Percentiles rank a stretch among this genome's conserved stretches.
Evolutionary conservation across 257 asterid genomes (phyloP).

Genomic region (Lavandula angustifolia): DNA sequence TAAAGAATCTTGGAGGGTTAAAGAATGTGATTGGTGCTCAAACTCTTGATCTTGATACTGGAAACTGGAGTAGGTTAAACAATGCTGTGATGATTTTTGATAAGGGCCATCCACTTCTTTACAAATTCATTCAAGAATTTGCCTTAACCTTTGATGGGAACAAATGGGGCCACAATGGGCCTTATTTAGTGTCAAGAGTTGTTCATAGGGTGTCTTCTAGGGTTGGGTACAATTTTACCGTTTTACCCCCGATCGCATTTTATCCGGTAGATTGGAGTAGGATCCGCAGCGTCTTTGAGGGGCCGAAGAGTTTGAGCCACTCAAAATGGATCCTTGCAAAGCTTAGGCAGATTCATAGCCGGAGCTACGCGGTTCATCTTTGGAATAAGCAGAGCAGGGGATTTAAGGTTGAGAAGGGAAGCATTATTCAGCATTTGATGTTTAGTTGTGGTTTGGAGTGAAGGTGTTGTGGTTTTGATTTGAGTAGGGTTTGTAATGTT

Average conservation of each 20-base stretch:
- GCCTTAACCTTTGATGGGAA: slow-evolving; percentile 92
- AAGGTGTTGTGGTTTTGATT: slow-evolving; percentile 24
- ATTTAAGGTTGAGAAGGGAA: slow-evolving; percentile 59
- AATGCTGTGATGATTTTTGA: slow-evolving; percentile 93
- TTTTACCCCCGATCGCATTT: slow-evolving; percentile 73
- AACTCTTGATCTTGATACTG: slow-evolving; percentile 52
- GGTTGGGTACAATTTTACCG: slow-evolving; percentile 62
- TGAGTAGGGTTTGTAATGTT: too few species aligned
- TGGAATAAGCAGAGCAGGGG: slow-evolving; percentile 92
- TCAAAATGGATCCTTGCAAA: slow-evolving; percentile 63
- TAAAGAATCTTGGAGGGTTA: slow-evolving; percentile 53
- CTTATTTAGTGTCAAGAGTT: slow-evolving; percentile 88
- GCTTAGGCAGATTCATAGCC: slow-evolving; percentile 53
- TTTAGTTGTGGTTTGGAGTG: slow-evolving; percentile 23
- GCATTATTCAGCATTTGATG: slow-evolving; percentile 63
- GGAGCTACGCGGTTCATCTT: slow-evolving; percentile 67
- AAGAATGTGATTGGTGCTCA: slow-evolving; percentile 83
- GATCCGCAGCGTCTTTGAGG: slow-evolving; percentile 59
- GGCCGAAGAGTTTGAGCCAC: slow-evolving; percentile 53
- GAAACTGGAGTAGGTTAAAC: slow-evolving; percentile 82
- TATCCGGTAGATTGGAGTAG: slow-evolving; percentile 92
- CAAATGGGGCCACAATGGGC: slow-evolving; percentile 98
- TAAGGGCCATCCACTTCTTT: slow-evolving; percentile 69
- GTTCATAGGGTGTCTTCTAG: slow-evolving; percentile 60
- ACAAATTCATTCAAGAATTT: slow-evolving; percentile 84